These are phyloP conservation scores for Medicago arabica DNA, from an alignment of 306 rosid species.

Conservation along the genomic window DNA sequence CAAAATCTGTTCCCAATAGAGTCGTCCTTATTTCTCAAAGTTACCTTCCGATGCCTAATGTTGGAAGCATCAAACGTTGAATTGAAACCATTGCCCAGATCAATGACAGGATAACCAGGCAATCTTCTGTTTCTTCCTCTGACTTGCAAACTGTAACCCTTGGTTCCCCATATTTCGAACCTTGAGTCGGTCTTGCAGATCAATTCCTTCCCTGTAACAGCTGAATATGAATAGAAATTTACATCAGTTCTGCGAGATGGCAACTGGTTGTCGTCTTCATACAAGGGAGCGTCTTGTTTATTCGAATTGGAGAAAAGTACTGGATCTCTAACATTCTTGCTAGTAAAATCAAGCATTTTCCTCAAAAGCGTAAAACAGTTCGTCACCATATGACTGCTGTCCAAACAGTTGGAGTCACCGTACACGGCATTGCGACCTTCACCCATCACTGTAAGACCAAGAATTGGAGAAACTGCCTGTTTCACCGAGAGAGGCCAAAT, in stretches of 20 bases:
- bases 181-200: slow-evolving; percentile 75
- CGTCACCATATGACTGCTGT: slow-evolving; percentile 97
- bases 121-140: slow-evolving; percentile 89
- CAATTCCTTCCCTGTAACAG: slow-evolving; percentile 78
- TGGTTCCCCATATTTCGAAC: slow-evolving; percentile 90
- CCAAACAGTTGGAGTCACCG: slow-evolving; percentile 98
- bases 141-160: slow-evolving; percentile 76
- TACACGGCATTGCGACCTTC: slow-evolving; percentile 86
- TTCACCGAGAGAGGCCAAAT: slow-evolving; percentile 44
- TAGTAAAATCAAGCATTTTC: slow-evolving; percentile 84
- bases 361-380: slow-evolving; percentile 85
- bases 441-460: slow-evolving; percentile 69
- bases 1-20: slow-evolving; percentile 63
- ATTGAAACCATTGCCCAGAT: slow-evolving; percentile 70
- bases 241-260: slow-evolving; percentile 93
- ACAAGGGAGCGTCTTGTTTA: slow-evolving; percentile 57
- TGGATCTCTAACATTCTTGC: slow-evolving; percentile 68
- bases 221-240: slow-evolving; percentile 83
- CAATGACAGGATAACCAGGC: slow-evolving; percentile 77
- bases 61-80: slow-evolving; percentile 50
- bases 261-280: slow-evolving; percentile 77
- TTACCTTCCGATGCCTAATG: slow-evolving; percentile 38
- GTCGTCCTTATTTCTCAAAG: slow-evolving; percentile 48
- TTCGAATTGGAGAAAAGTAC: slow-evolving; percentile 78
- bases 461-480: slow-evolving; percentile 96